Evolutionary conservation across 257 asterid genomes (phyloP), one percentile per base, ranked within the genome.

Genomic region (Primulina huaijiensis): DNA sequence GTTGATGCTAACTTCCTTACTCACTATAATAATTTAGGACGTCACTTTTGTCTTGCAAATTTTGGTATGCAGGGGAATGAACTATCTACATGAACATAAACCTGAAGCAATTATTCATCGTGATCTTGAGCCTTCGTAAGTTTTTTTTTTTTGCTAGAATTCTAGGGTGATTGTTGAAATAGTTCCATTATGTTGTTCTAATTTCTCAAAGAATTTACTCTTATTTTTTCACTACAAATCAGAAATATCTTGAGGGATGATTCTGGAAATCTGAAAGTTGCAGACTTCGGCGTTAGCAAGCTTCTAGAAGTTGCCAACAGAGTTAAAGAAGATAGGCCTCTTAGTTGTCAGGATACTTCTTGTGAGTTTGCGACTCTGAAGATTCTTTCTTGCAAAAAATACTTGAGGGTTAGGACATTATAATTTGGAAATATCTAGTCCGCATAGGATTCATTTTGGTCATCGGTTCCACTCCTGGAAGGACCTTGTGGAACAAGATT

Each of bases 71-170:
- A 93, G 98, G 84, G 98, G 98, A 77, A 63, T 93, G 98, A 90
- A 90, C 80, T 93, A 93, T 81, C 82, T 93, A 50, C 98, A 93
- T 37, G 96, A 89, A 74, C 65, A 76, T 81, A 90, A 67, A 74
- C 96, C 96, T 3, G 96, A 82, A 79, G 90, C 98, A 31, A 86
- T 93, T 62, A 90, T 93, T 76, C 98, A 93, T 67, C 89, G 95
- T 62, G 96, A 93, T 79, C 95, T 93, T 56, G 98, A 90, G 72
- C 97, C 98, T 80, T 84, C 98, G 98, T 93, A 81, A 86, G 95
- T 80, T 70, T 78, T 70, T 65, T 50, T 60, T 59, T 63, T 23
- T 50, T 50, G 58, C 30, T 66, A n/a, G 23, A 60, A 35, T 35
- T 34, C 3, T 21, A 9, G 27, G 38, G 21, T 40, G n/a, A 5